Conservation (phyloP, 2,329 filamentous ascomycete genomes). For the Camptophora hylomeconis region DNA sequence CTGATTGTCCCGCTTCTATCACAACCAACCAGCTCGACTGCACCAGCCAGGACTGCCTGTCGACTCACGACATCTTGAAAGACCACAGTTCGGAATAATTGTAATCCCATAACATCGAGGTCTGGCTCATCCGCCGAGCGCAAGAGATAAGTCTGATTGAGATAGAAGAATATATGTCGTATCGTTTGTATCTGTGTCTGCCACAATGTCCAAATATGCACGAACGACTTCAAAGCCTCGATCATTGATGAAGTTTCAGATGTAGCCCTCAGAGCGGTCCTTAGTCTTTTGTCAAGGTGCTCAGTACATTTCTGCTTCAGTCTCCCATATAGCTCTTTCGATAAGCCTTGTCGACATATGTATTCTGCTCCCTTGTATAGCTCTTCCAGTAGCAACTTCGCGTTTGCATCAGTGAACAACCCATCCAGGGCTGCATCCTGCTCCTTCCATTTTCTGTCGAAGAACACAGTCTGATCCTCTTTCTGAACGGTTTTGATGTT, state of each 20-base stretch:
- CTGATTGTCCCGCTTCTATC: constrained; percentile 48
- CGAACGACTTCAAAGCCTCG: constrained; percentile 48
- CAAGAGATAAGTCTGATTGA: constrained; percentile 80
- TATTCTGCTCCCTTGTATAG: constrained; percentile 88
- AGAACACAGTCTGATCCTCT: constrained; percentile 62
- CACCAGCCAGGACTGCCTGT: constrained; percentile 48
- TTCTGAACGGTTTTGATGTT: constrained; percentile 60
- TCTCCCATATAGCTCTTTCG: constrained; percentile 52
- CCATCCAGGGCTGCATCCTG: constrained; percentile 59
- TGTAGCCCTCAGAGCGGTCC: constrained; percentile 44
- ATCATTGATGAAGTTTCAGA: constrained; percentile 44
- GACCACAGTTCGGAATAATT: constrained; percentile 55
- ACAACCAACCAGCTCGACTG: constrained; percentile 61
- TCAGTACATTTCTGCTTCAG: constrained; percentile 53
- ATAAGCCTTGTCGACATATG: constrained; percentile 66
- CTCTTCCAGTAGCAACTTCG: constrained; percentile 67
- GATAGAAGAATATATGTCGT: constrained; percentile 81
- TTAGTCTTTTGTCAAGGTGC: constrained; percentile 47
- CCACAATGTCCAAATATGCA: constrained; percentile 64
- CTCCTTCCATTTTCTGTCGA: constrained; percentile 60
- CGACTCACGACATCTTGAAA: constrained; percentile 42
- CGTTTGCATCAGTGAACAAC: constrained; percentile 54
- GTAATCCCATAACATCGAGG: constrained; percentile 69
- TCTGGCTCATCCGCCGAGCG: constrained; percentile 55
- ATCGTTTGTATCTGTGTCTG: constrained; percentile 64